phyloP scores from a whole-genome alignment of 2,329 filamentous ascomycete species.

The Sporothrix euskadiensis region DNA sequence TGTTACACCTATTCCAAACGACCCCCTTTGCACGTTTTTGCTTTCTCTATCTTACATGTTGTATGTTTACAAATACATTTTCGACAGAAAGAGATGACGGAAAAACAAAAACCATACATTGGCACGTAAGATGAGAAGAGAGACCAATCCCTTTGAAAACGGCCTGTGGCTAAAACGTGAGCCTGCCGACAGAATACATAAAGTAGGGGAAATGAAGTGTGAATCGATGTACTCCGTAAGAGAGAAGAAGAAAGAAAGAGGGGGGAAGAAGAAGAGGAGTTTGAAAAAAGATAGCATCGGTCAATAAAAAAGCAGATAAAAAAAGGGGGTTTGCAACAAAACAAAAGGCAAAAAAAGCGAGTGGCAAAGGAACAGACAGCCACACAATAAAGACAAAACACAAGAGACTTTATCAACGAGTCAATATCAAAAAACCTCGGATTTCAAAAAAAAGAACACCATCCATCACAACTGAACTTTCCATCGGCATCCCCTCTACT shows the following conservation, averaged over 20 bases:
- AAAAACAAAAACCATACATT: constrained; percentile 3
- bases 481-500: background rate
- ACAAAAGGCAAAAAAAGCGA: background rate
- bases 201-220: background rate
- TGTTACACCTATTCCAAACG: background rate
- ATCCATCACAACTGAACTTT: constrained; percentile 10
- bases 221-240: background rate
- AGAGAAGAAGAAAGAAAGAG: background rate
- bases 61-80: background rate
- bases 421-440: background rate
- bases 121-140: constrained; percentile 1
- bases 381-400: background rate
- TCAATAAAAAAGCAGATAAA: constrained; percentile 18
- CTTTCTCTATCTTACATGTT: background rate
- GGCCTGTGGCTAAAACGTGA: background rate
- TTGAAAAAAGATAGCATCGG: background rate
- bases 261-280: constrained; percentile 5
- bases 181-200: background rate
- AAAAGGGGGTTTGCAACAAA: background rate
- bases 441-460: background rate
- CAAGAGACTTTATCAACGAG: background rate
- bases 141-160: background rate
- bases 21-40: background rate
- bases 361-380: constrained; percentile 1
- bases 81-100: background rate